These are phyloP conservation scores for Epichloe aotearoae DNA, from an alignment of 2,329 filamentous ascomycete species.

Conservation along the genomic window DNA sequence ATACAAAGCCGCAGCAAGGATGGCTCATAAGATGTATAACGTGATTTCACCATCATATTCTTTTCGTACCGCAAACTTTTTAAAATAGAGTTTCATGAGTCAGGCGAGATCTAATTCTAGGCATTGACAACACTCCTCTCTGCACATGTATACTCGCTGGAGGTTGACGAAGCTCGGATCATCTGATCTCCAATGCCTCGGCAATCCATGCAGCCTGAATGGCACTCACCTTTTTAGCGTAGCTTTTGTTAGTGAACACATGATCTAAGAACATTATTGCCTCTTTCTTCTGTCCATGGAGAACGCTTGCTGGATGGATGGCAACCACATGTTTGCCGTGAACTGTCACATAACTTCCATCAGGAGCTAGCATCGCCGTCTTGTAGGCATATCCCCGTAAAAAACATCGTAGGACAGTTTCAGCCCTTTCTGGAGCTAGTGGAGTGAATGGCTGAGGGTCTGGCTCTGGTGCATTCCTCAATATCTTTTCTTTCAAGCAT, in stretches of 20 bases:
- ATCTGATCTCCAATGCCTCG: conserved; percentile 27
- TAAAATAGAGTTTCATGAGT: not conserved
- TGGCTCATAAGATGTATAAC: conserved; percentile 15
- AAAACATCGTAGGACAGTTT: conserved; percentile 46
- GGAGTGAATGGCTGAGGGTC: conserved; percentile 46
- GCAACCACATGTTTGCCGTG: conserved; percentile 47
- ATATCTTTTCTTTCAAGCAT: conserved; percentile 38
- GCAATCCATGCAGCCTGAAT: conserved; percentile 48
- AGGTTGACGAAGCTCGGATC: not conserved
- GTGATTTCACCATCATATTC: not conserved
- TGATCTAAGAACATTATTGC: conserved; percentile 58
- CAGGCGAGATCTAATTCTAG: not conserved
- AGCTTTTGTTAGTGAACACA: conserved; percentile 53
- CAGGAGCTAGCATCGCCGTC: conserved; percentile 46
- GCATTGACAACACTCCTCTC: not conserved
- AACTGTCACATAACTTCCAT: conserved; percentile 47
- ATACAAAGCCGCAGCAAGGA: conserved; percentile 37
- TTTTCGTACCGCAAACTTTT: not conserved
- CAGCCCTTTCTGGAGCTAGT: conserved; percentile 38
- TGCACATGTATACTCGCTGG: not conserved
- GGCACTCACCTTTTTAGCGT: conserved; percentile 54
- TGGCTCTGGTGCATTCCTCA: conserved; percentile 29
- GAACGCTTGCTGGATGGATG: conserved; percentile 49
- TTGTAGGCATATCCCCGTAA: conserved; percentile 46
- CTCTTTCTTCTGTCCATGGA: conserved; percentile 50